These are phyloP conservation scores for Polygonum aviculare DNA, from an alignment of 148 eudicot genomes.

Conservation along the genomic window DNA sequence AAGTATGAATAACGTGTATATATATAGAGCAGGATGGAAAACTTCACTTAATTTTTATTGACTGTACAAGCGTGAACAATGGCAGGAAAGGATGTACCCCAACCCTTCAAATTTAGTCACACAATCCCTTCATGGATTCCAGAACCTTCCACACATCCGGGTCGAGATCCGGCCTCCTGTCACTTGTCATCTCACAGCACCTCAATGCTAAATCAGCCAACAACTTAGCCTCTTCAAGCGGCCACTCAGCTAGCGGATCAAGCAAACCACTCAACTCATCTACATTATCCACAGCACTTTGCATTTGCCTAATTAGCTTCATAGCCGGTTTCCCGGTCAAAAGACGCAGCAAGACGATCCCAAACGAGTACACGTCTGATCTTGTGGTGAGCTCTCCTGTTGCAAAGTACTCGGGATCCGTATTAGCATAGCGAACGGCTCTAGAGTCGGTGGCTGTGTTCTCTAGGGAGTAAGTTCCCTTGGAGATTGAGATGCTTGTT, in stretches of 20 bases:
- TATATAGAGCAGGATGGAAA: no score
- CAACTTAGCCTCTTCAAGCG: conserved; percentile 36
- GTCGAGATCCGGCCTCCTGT: conserved; percentile 53
- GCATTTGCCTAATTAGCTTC: conserved; percentile 44
- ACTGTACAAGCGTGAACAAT: neutral
- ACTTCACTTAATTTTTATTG: neutral
- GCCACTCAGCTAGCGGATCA: conserved; percentile 85
- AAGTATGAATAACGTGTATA: neutral
- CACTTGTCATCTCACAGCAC: conserved; percentile 46
- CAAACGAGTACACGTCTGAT: conserved; percentile 83
- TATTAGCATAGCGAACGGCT: conserved; percentile 26
- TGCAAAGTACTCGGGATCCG: conserved; percentile 59
- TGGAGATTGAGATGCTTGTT: neutral
- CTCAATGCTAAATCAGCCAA: conserved; percentile 56
- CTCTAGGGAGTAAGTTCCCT: conserved; percentile 29
- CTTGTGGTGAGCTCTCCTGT: conserved; percentile 40
- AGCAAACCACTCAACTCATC: conserved; percentile 35
- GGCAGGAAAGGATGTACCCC: neutral
- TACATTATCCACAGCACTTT: conserved; percentile 35
- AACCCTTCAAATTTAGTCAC: neutral
- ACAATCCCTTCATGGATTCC: conserved; percentile 22
- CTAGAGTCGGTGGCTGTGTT: conserved; percentile 17
- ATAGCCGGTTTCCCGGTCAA: conserved; percentile 57
- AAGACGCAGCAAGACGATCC: conserved; percentile 55
- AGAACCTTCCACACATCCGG: conserved; percentile 50